Conservation (phyloP, 805 yeast species). For the Nakazawaea wyomingensis region DNA sequence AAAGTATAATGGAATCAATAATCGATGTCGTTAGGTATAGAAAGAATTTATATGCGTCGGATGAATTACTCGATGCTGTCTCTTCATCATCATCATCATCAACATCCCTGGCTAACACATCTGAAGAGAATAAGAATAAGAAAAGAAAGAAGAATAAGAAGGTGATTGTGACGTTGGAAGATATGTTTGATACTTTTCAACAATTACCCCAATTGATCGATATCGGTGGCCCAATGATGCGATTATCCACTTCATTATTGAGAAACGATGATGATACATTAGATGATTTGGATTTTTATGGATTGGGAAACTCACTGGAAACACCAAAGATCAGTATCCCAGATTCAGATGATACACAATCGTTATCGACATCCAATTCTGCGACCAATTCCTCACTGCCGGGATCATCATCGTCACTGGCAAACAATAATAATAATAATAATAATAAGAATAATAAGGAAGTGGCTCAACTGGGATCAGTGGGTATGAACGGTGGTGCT, state of each 20-base stretch:
- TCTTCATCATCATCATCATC: conserved; percentile 10
- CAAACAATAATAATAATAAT: no score
- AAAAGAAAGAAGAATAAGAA: conserved; percentile 23
- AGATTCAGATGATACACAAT: no score
- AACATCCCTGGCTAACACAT: conserved; percentile 4
- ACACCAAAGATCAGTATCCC: no score
- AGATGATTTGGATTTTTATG: no score
- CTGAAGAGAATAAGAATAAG: not conserved
- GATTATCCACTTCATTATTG: conserved; percentile 44
- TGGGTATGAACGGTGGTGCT: no score
- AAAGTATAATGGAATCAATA: conserved; percentile 66
- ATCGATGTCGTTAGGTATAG: conserved; percentile 67
- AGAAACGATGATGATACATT: conserved; percentile 55
- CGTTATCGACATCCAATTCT: no score
- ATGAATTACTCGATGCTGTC: conserved; percentile 25
- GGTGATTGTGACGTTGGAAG: conserved; percentile 56
- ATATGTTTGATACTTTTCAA: conserved; percentile 57
- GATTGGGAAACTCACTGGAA: no score
- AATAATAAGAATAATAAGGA: no score
- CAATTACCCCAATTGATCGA: conserved; percentile 65
- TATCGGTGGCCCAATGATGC: conserved; percentile 55
- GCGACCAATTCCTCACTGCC: no score
- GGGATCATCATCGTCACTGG: no score
- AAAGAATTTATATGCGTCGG: conserved; percentile 37
- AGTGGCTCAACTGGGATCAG: no score